These are phyloP conservation scores for Cryptococcus sp. DNA, from an alignment of 1,284 basidiomycete species.

Conservation along the genomic window DNA sequence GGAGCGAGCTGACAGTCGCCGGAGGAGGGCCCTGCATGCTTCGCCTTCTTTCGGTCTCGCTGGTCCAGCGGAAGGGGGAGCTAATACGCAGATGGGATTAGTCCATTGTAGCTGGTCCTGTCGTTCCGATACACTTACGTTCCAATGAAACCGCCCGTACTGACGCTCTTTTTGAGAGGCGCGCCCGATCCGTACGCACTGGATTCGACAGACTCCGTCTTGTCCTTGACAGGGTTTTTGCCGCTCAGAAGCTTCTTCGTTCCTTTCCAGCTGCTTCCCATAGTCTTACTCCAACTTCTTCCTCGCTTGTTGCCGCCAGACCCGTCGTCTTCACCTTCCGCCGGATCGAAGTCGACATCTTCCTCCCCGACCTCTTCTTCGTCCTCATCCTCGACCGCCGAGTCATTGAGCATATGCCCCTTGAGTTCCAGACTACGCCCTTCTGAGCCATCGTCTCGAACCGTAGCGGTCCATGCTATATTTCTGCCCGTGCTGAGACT, in stretches of 20 bases:
- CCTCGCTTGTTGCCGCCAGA: slow-evolving; percentile 20
- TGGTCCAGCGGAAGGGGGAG: slow-evolving; percentile 44
- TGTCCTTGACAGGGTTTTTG: slow-evolving; percentile 23
- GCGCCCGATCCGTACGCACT: slow-evolving; percentile 25
- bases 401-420: slow-evolving; percentile 7
- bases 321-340: slow-evolving; percentile 22
- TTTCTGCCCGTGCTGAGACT: slow-evolving; percentile 49
- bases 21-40: slow-evolving; percentile 34
- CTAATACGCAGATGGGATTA: slow-evolving; percentile 15
- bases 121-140: slow-evolving; percentile 27
- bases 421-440: slow-evolving; percentile 21
- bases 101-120: no score
- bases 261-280: slow-evolving; percentile 41
- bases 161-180: slow-evolving; percentile 49
- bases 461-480: slow-evolving; percentile 23
- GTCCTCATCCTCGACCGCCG: slow-evolving; percentile 7
- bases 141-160: slow-evolving; percentile 46
- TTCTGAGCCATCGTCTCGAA: slow-evolving; percentile 21
- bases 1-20: slow-evolving; percentile 13
- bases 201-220: slow-evolving; percentile 15
- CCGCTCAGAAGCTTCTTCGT: slow-evolving; percentile 47
- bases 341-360: slow-evolving; percentile 17
- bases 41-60: slow-evolving; percentile 34
- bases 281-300: slow-evolving; percentile 37
- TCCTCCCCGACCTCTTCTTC: slow-evolving; percentile 6